Evolutionary conservation across 768 basidiomycete species (phyloP).

Genomic region (Boletus rex-veris): DNA sequence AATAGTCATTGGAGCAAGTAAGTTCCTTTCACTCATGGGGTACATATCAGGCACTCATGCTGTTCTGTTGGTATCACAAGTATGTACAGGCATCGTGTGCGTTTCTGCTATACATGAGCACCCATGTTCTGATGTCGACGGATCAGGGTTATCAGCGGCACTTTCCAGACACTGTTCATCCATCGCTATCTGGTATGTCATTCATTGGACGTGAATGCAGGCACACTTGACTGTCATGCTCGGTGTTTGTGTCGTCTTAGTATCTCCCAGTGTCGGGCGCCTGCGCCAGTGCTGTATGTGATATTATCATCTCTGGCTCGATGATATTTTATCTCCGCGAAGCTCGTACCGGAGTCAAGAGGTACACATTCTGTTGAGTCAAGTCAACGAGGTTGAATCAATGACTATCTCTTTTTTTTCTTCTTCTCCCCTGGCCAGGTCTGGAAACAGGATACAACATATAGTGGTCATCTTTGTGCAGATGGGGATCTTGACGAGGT

Average conservation of each 20-base stretch:
- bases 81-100: not conserved
- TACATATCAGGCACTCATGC: too few relatives aligned
- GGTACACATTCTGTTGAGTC: not conserved
- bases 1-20: not conserved
- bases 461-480: not conserved
- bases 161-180: too few relatives aligned
- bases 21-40: not conserved
- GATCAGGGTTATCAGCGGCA: too few relatives aligned
- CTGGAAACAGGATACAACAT: too few relatives aligned
- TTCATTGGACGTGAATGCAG: too few relatives aligned
- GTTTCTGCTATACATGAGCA: not conserved
- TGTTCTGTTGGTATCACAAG: not conserved
- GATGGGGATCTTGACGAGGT: not conserved
- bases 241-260: too few relatives aligned
- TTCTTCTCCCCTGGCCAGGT: too few relatives aligned
- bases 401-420: too few relatives aligned
- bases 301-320: not conserved
- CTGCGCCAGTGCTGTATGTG: not conserved
- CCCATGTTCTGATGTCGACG: not conserved
- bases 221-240: too few relatives aligned
- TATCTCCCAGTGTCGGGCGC: too few relatives aligned
- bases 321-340: slow-evolving; percentile 7
- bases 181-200: too few relatives aligned
- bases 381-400: too few relatives aligned
- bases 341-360: not conserved